Conservation (phyloP, 2,329 filamentous ascomycete genomes). For the Ilyonectria robusta region DNA sequence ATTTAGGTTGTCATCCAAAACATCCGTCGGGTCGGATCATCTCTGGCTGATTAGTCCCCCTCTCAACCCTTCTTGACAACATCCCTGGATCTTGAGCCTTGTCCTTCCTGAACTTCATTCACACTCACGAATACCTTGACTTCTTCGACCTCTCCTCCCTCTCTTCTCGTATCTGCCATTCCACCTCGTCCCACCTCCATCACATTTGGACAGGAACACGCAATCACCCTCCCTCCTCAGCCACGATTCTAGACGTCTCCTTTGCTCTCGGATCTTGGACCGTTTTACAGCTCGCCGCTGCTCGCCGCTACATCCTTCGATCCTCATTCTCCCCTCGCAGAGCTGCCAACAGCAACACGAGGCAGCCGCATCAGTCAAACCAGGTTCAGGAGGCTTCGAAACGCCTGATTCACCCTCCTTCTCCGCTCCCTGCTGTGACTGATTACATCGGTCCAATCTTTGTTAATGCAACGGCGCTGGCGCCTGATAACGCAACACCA, state of each 20-base stretch:
- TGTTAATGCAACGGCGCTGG: slow-evolving; percentile 15
- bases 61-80: slow-evolving; percentile 9
- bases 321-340: neutral
- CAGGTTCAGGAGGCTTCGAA: neutral
- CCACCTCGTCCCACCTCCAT: neutral
- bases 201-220: slow-evolving; percentile 1
- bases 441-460: neutral
- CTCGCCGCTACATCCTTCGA: neutral
- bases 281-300: neutral
- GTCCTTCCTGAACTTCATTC: neutral
- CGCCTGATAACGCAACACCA: slow-evolving; percentile 19
- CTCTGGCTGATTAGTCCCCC: slow-evolving; percentile 17
- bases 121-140: neutral
- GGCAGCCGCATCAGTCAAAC: neutral
- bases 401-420: neutral
- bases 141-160: slow-evolving; percentile 9
- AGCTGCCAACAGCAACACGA: neutral
- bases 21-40: slow-evolving; percentile 30
- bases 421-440: neutral
- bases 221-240: neutral
- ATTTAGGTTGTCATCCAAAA: slow-evolving; percentile 15
- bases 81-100: neutral
- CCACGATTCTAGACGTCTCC: slow-evolving; percentile 3
- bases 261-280: neutral
- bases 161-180: slow-evolving; percentile 1